phyloP scores from a whole-genome alignment of 2,329 filamentous ascomycete genomes.

The Colletotrichum salicis region DNA sequence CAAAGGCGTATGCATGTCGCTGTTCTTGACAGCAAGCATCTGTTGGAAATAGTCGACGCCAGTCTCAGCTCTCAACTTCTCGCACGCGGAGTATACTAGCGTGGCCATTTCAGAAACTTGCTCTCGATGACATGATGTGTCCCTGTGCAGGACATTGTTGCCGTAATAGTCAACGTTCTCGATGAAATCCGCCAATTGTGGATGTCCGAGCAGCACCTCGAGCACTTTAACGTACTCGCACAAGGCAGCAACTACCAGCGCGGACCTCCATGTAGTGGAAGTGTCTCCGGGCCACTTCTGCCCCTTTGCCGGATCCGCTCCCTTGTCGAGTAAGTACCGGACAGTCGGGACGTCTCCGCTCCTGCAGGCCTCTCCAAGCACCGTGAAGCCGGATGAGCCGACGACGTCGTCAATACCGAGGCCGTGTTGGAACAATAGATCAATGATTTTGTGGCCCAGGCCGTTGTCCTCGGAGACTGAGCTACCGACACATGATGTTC shows the following conservation, averaged over 20 bases:
- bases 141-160: constrained; percentile 27
- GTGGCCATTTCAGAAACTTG: not conserved
- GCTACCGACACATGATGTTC: constrained; percentile 31
- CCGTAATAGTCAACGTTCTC: constrained; percentile 34
- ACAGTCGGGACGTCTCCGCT: constrained; percentile 34
- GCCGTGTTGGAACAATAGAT: constrained; percentile 36
- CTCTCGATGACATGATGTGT: not conserved
- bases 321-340: constrained; percentile 37
- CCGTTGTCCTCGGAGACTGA: constrained; percentile 20
- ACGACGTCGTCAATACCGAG: constrained; percentile 37
- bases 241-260: constrained; percentile 25
- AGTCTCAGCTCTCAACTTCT: constrained; percentile 30
- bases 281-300: constrained; percentile 11
- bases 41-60: constrained; percentile 36
- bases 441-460: constrained; percentile 27
- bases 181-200: constrained; percentile 34
- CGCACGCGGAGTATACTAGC: constrained; percentile 30
- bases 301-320: constrained; percentile 38
- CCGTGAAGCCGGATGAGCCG: constrained; percentile 31
- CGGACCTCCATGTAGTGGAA: constrained; percentile 34
- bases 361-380: constrained; percentile 36
- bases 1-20: constrained; percentile 17
- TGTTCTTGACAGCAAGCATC: constrained; percentile 26
- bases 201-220: constrained; percentile 35
- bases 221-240: constrained; percentile 16